A percentile compares a stretch with the other conserved stretches of the same genome.
Evolutionary conservation across 805 yeast genomes (phyloP).

Genomic region (Spathaspora passalidarum): DNA sequence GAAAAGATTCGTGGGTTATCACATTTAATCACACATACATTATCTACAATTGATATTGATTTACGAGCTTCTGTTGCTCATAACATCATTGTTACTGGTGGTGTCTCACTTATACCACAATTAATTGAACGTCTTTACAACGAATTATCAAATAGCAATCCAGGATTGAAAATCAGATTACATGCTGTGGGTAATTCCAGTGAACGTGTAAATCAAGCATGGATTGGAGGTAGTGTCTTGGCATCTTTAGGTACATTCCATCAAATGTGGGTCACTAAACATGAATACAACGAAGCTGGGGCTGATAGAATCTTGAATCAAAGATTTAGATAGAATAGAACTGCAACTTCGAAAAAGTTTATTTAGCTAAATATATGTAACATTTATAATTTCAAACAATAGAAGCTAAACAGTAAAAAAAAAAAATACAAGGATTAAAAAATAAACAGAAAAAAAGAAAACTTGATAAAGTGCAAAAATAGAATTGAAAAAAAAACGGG

Average conservation of each 20-base stretch:
- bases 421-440: no score
- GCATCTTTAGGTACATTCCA: slow-evolving; percentile 91
- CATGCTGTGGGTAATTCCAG: slow-evolving; percentile 75
- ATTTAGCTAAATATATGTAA: no score
- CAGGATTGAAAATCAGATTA: slow-evolving; percentile 81
- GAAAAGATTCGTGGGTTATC: slow-evolving; percentile 47
- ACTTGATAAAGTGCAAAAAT: no score
- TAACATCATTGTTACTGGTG: slow-evolving; percentile 84
- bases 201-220: slow-evolving; percentile 77
- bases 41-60: slow-evolving; percentile 70
- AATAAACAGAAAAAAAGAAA: no score
- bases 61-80: slow-evolving; percentile 83
- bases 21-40: slow-evolving; percentile 55
- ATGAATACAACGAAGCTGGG: slow-evolving; percentile 87
- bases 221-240: slow-evolving; percentile 91
- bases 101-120: slow-evolving; percentile 77
- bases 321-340: slow-evolving; percentile 63
- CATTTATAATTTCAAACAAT: no score
- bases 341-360: no score
- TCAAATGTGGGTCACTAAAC: slow-evolving; percentile 88
- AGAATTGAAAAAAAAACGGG: no score
- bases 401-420: no score
- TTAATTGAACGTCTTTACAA: slow-evolving; percentile 70
- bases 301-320: slow-evolving; percentile 74
- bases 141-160: slow-evolving; percentile 67